phyloP scores from a whole-genome alignment of 225 moss, liverwort and hornwort genomes.

The Pleurozium schreberi region DNA sequence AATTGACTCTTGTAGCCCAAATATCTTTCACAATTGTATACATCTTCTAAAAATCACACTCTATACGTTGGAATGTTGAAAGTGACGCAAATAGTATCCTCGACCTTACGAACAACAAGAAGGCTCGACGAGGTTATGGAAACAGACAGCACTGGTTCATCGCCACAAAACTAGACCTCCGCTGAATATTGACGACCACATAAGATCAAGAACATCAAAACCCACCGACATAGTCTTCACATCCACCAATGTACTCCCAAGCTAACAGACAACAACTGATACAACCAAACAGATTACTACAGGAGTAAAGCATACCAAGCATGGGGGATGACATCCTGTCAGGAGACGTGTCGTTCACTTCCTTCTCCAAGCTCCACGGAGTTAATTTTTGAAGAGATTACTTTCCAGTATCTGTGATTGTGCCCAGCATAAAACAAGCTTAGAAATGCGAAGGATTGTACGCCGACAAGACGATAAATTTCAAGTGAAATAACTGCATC shows the following conservation, averaged over 20 bases:
- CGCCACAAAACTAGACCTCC: background rate
- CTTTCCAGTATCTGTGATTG: background rate
- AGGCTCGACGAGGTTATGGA: background rate
- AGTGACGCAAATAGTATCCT: background rate
- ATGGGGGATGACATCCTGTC: background rate
- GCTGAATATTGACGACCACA: background rate
- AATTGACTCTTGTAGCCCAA: background rate
- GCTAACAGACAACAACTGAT: background rate
- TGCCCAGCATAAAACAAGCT: background rate
- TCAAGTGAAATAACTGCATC: background rate
- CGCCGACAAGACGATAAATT: background rate
- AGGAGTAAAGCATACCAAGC: background rate
- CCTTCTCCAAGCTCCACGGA: background rate
- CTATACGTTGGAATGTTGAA: background rate
- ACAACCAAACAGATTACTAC: background rate
- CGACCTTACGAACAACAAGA: no score
- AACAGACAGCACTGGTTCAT: background rate
- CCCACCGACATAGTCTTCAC: background rate
- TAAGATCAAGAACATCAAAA: background rate
- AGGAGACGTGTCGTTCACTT: background rate
- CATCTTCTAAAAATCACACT: background rate
- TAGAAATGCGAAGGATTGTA: background rate
- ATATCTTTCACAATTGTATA: background rate
- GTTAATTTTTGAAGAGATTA: background rate
- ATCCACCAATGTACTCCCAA: background rate